These are phyloP conservation scores for Phytophthora agathidicida DNA, from an alignment of 352 stramenopile genomes.

Conservation along the genomic window DNA sequence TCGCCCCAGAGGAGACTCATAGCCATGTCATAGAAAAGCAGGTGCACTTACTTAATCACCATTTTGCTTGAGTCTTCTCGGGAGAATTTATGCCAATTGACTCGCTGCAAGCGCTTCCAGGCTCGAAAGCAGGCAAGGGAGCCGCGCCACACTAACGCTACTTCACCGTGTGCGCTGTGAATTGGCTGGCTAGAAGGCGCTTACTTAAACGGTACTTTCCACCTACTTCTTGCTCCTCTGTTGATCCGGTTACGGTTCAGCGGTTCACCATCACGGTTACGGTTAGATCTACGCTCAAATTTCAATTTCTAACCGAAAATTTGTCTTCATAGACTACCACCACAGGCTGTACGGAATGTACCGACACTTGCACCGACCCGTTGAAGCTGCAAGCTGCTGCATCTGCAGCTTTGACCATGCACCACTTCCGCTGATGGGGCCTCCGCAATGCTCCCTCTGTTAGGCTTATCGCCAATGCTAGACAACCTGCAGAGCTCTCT, in stretches of 20 bases:
- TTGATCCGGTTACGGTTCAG: slow-evolving; percentile 25
- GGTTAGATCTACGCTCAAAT: too few species aligned
- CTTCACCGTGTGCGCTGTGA: slow-evolving; percentile 51
- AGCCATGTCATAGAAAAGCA: slow-evolving; percentile 1
- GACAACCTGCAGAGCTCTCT: slow-evolving; percentile 1
- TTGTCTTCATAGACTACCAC: too few species aligned
- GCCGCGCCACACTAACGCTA: slow-evolving; percentile 39
- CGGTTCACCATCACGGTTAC: slow-evolving; percentile 11
- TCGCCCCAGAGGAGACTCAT: background rate
- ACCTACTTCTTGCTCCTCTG: background rate
- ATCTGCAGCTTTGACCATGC: too few species aligned
- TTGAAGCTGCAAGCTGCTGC: too few species aligned
- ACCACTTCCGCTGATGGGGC: slow-evolving; percentile 8
- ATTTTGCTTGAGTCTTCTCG: slow-evolving; percentile 90
- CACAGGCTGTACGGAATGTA: too few species aligned
- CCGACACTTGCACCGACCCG: too few species aligned
- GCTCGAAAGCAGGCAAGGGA: slow-evolving; percentile 13
- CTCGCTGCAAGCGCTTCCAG: slow-evolving; percentile 35
- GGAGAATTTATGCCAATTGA: slow-evolving; percentile 90
- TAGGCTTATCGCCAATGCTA: background rate
- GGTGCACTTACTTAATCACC: slow-evolving; percentile 89
- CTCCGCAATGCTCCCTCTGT: background rate
- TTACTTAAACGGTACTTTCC: slow-evolving; percentile 31
- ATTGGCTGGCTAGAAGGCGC: slow-evolving; percentile 86
- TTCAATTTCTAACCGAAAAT: too few species aligned